phyloP scores from a whole-genome alignment of 2,329 filamentous ascomycete genomes.

The Arthroderma sp. region DNA sequence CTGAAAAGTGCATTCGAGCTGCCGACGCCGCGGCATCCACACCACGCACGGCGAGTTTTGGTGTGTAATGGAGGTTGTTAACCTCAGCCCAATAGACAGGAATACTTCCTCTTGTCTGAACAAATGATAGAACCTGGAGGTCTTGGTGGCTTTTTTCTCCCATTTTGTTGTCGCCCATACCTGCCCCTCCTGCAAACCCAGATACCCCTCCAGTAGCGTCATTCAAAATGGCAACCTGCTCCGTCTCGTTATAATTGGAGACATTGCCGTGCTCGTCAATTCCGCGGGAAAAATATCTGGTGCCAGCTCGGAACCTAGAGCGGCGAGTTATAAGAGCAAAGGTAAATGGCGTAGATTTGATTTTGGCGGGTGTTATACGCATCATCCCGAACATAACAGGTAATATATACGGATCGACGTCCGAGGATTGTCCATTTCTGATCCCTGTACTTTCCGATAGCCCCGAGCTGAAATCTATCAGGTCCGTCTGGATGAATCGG shows the following conservation, averaged over 20 bases:
- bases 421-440: constrained; percentile 50
- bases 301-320: constrained; percentile 78
- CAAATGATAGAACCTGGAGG: constrained; percentile 81
- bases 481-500: constrained; percentile 74
- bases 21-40: constrained; percentile 69
- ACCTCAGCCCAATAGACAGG: constrained; percentile 94
- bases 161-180: constrained; percentile 62
- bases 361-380: constrained; percentile 71
- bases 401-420: constrained; percentile 79
- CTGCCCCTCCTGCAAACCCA: constrained; percentile 65
- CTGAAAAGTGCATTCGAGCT: constrained; percentile 75
- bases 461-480: constrained; percentile 74
- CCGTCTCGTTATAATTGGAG: constrained; percentile 98
- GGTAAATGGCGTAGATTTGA: constrained; percentile 75
- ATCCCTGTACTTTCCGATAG: constrained; percentile 36
- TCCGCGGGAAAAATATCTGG: constrained; percentile 87
- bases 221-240: constrained; percentile 82
- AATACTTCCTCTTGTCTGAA: constrained; percentile 92
- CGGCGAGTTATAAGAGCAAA: constrained; percentile 79
- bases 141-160: constrained; percentile 53
- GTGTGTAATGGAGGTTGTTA: constrained; percentile 83
- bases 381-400: constrained; percentile 96
- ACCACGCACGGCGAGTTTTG: constrained; percentile 75
- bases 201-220: constrained; percentile 62
- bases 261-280: constrained; percentile 88